These are phyloP conservation scores for Botrytis sinoallii DNA, from an alignment of 2,329 filamentous ascomycete species.

Conservation along the genomic window DNA sequence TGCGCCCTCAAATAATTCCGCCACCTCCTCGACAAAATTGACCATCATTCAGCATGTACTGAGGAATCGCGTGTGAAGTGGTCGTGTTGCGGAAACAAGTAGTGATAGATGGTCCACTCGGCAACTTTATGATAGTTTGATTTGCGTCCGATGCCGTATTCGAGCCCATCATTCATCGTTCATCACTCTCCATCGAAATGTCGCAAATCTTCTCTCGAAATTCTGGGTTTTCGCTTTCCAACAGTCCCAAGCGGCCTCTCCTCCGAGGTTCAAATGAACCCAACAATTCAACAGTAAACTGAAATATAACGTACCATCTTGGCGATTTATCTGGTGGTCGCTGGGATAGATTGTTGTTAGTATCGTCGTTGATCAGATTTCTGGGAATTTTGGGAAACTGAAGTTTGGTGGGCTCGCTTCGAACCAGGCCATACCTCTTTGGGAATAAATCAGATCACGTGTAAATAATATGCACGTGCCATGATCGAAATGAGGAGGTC, in stretches of 20 bases:
- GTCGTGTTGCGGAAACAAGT: background rate
- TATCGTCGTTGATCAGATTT: conserved; percentile 24
- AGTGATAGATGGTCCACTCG: background rate
- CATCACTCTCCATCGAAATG: background rate
- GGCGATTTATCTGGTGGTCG: conserved; percentile 30
- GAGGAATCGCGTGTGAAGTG: background rate
- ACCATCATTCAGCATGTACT: background rate
- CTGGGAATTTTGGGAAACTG: conserved; percentile 15
- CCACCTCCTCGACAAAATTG: background rate
- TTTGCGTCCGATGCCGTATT: background rate
- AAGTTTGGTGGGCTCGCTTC: conserved; percentile 21
- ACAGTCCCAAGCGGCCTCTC: background rate
- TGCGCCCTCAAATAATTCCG: background rate
- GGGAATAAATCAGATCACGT: background rate
- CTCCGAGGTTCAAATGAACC: background rate
- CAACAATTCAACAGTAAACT: background rate
- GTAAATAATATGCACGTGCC: background rate
- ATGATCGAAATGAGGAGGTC: background rate
- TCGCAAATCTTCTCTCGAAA: conserved; percentile 15
- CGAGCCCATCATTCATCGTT: background rate
- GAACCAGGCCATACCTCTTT: conserved; percentile 17
- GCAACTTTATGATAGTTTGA: background rate
- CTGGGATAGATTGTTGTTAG: conserved; percentile 23
- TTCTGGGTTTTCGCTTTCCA: background rate
- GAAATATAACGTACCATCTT: conserved; percentile 31